Evolutionary conservation across 2,329 filamentous ascomycete species (phyloP), one percentile per base, ranked within the genome.

Genomic region (Fusarium ramigenum): DNA sequence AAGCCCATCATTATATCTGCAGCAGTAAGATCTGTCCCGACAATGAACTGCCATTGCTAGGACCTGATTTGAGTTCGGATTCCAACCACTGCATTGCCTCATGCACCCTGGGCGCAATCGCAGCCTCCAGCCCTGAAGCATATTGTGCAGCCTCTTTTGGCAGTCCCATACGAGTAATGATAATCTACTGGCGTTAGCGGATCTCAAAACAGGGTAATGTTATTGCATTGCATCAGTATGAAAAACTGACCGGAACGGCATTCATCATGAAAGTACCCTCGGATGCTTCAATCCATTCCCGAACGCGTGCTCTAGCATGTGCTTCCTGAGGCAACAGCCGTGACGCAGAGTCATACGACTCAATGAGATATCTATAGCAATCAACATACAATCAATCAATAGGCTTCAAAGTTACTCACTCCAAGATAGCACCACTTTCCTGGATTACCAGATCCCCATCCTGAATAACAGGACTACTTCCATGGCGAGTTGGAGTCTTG

Each of bases 181-280:
- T 49, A 7, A 49, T 49, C 46, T 49, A 18, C 9, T 0, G 1
- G 0, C 3, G 10, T 49, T 1, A 32, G 15, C 1, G 10, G 1
- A 1, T 1, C 21, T n/a, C 3, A 3, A 9, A 32, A 18, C 2
- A 18, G 4, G 12, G 21, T 3, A 18, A 49, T 6, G 4, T 19
- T 14, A 36, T 25, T 25, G 10, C 16, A 9, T 44, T 14, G 18
- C 5, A 21, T 11, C 9, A 3, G 15, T 3, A 6, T 11, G 25
- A n/a, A 12, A 16, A 12, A 18, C 46, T 32, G 2, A 49, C 46
- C 3, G 28, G 46, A 23, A 32, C 46, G 12, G 28, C 28, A 18
- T 9, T 32, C 7, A 49, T 18, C 46, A 49, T 49, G 11, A 49
- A 49, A 18, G 28, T 32, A 12, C 46, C 46, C 28, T 32, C 28